These are phyloP conservation scores for Botrytis paeoniae DNA, from an alignment of 2,329 filamentous ascomycete genomes.

Conservation along the genomic window DNA sequence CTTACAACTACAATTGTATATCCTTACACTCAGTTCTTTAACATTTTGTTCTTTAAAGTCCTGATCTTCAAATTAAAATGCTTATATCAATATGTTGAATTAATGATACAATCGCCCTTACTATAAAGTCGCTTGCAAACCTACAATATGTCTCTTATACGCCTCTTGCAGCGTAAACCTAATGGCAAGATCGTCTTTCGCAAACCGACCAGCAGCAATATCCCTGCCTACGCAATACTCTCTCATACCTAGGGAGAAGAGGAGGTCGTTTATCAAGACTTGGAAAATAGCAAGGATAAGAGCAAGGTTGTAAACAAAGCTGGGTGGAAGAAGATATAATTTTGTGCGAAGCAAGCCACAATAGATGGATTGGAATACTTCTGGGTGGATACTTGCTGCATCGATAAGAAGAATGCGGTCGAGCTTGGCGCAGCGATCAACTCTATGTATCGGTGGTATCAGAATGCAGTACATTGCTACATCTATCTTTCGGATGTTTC, in stretches of 20 bases:
- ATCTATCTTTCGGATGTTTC: slow-evolving; percentile 1
- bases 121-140: not conserved
- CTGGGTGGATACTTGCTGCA: slow-evolving; percentile 5
- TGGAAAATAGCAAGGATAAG: not conserved
- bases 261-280: slow-evolving; percentile 1
- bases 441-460: slow-evolving; percentile 15
- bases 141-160: not conserved
- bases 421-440: not conserved
- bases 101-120: not conserved
- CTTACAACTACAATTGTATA: not conserved
- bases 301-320: not conserved
- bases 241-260: slow-evolving; percentile 6
- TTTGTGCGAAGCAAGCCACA: not conserved
- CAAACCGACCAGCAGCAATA: not conserved
- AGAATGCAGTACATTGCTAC: not conserved
- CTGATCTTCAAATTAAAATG: not conserved
- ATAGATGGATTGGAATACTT: not conserved
- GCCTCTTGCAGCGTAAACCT: not conserved
- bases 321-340: slow-evolving; percentile 6
- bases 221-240: not conserved
- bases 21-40: not conserved
- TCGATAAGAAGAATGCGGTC: slow-evolving; percentile 4
- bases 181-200: not conserved
- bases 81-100: not conserved
- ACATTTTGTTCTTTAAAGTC: not conserved